Evolutionary conservation across 495 filamentous ascomycete species (phyloP).

Genomic region (Cercophora samala): DNA sequence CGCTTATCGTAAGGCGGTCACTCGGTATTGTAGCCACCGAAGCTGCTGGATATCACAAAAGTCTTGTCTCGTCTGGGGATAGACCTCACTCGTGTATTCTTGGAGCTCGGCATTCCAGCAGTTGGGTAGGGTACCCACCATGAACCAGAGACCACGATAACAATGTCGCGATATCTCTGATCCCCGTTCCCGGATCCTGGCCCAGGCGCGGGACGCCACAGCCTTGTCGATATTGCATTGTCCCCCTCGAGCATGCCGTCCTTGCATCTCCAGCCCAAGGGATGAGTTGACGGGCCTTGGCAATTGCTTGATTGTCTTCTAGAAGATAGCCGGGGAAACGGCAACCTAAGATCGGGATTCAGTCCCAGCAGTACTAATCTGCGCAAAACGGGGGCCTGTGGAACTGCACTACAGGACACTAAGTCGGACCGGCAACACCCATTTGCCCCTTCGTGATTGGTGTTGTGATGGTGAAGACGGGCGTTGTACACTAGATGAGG

Average conservation of each 20-base stretch:
- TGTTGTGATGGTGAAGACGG: not conserved
- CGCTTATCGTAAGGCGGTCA: not conserved
- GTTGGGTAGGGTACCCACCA: too few relatives aligned
- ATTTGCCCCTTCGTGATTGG: not conserved
- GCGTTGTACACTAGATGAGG: not conserved
- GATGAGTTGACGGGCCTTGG: not conserved
- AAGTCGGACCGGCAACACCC: not conserved
- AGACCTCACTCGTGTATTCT: too few relatives aligned
- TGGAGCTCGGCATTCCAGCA: too few relatives aligned
- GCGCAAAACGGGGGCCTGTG: not conserved
- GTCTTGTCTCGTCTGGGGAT: too few relatives aligned
- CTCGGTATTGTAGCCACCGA: not conserved
- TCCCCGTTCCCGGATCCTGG: not conserved
- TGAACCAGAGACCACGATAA: too few relatives aligned
- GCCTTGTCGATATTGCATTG: not conserved
- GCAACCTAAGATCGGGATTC: not conserved
- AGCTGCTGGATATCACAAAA: too few relatives aligned
- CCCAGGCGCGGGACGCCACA: not conserved
- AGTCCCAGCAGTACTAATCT: not conserved
- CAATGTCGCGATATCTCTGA: too few relatives aligned
- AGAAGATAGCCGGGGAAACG: not conserved
- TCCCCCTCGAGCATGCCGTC: not conserved
- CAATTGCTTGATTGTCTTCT: not conserved
- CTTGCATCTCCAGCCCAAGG: not conserved
- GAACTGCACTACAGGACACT: not conserved